Base-by-base conservation (phyloP, 192 early-diverging fungal genomes). In the Funneliformis geosporum region DNA sequence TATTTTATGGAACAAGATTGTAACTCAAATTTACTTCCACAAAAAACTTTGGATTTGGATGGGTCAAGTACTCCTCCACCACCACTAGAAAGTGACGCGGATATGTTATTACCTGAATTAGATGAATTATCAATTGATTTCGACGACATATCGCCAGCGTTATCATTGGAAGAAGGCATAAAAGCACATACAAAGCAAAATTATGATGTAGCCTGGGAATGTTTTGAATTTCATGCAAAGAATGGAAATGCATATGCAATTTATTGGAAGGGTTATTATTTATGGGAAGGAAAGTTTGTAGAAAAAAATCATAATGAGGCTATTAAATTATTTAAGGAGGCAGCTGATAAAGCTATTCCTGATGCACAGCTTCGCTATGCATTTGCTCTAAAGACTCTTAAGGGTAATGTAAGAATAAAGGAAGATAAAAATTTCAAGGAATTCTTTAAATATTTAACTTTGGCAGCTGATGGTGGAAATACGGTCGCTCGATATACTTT, bases 391-490 rank as follows among this genome's bases (percentile, higher is more conserved):
- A 8, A 10, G n/a, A n/a, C n/a, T n/a, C n/a, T n/a, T n/a, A n/a
- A n/a, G n/a, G n/a, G n/a, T n/a, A n/a, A n/a, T n/a, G n/a, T n/a
- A n/a, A n/a, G n/a, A n/a, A n/a, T n/a, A n/a, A n/a, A n/a, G n/a
- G n/a, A n/a, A 38, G 46, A 73, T 47, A 40, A 74, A 74, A 73
- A 73, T 73, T 44, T 18, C 23, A 43, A 11, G 4, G 47, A 47
- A 40, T 74, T 74, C 11, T 10, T 47, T 0, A 3, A 74, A 27
- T 33, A 74, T 60, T 74, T 74, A 14, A 74, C 27, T 40, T 5
- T 25, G 28, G 44, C 72, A 3, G 43, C 72, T 60, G 47, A 74
- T 12, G 59, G 59, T 74, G 72, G 72, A 74, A 55, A 73, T 73
- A 23, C 43, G 23, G 44, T 21, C 4, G 72, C 72, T 11, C 23